Evolutionary conservation across 2,329 filamentous ascomycete species (phyloP).

Genomic region (Epichloe festucae): DNA sequence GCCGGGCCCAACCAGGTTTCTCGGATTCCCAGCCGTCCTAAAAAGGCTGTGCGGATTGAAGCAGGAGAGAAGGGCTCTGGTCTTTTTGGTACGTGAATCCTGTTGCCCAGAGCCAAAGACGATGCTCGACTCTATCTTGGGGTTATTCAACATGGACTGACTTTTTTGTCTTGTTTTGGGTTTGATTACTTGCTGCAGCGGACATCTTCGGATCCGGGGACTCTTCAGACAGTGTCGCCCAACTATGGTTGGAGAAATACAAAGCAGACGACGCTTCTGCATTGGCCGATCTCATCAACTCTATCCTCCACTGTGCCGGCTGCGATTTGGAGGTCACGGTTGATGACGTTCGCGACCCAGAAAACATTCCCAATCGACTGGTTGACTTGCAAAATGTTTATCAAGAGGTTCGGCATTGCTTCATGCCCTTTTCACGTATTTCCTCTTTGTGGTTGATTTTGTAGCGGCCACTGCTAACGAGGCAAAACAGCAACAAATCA

Average conservation of each 20-base stretch:
- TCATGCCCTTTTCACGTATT: background rate
- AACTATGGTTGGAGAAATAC: conserved; percentile 48
- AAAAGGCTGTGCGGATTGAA: conserved; percentile 44
- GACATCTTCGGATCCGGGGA: conserved; percentile 51
- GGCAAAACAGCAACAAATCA: conserved; percentile 49
- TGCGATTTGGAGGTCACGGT: conserved; percentile 66
- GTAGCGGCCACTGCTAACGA: conserved; percentile 15
- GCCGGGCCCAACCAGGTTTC: conserved; percentile 24
- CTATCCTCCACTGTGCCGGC: conserved; percentile 58
- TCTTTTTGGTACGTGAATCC: conserved; percentile 36
- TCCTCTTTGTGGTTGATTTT: background rate
- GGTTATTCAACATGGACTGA: background rate
- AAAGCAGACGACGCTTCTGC: conserved; percentile 39
- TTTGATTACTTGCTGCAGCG: conserved; percentile 27
- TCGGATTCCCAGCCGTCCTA: conserved; percentile 38
- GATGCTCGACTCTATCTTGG: background rate
- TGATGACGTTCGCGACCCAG: conserved; percentile 79
- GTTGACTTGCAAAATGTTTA: conserved; percentile 80
- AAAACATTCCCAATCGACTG: conserved; percentile 68
- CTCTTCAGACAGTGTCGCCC: conserved; percentile 41
- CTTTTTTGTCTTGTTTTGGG: background rate
- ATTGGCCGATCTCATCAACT: conserved; percentile 52
- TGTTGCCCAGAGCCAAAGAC: background rate
- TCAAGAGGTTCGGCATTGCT: conserved; percentile 48
- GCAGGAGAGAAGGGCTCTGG: conserved; percentile 38